Evolutionary conservation across 1,139 yeast genomes (phyloP).

Genomic region (Suhomyces maxii): DNA sequence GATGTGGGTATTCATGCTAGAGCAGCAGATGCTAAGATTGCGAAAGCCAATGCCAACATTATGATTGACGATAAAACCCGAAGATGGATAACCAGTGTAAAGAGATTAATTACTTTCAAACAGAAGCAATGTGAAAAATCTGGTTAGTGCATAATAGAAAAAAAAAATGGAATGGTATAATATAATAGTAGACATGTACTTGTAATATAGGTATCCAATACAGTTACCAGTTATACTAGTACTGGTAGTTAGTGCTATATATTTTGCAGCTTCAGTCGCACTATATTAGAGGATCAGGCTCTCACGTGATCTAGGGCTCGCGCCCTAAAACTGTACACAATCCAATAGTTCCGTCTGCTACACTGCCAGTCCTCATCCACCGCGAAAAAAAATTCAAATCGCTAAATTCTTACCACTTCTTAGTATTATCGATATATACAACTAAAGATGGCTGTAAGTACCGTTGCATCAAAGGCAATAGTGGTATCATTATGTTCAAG

Average conservation of each 20-base stretch:
- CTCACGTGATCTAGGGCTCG: conserved; percentile 8
- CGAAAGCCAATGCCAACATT: conserved; percentile 61
- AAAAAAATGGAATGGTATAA: too few relatives aligned
- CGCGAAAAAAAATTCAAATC: conserved; percentile 10
- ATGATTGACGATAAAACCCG: conserved; percentile 78
- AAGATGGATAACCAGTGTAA: conserved; percentile 74
- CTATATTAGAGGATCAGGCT: background rate
- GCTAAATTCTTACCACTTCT: conserved; percentile 4
- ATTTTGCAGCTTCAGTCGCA: background rate
- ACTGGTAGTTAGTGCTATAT: background rate
- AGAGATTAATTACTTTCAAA: conserved; percentile 62
- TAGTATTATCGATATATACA: conserved; percentile 11
- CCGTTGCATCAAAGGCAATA: background rate
- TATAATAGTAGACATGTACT: too few relatives aligned
- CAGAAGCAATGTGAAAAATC: conserved; percentile 26
- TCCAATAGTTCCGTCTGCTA: background rate
- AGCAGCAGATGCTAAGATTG: conserved; percentile 47
- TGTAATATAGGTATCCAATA: too few relatives aligned
- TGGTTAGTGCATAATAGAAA: background rate
- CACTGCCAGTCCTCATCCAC: conserved; percentile 5
- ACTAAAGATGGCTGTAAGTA: conserved; percentile 38
- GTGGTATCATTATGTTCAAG: background rate
- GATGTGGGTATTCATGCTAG: conserved; percentile 80
- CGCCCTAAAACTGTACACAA: conserved; percentile 6
- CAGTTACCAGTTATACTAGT: background rate